These are phyloP conservation scores for Fusarium compactum DNA, from an alignment of 2,329 filamentous ascomycete species.

Conservation along the genomic window DNA sequence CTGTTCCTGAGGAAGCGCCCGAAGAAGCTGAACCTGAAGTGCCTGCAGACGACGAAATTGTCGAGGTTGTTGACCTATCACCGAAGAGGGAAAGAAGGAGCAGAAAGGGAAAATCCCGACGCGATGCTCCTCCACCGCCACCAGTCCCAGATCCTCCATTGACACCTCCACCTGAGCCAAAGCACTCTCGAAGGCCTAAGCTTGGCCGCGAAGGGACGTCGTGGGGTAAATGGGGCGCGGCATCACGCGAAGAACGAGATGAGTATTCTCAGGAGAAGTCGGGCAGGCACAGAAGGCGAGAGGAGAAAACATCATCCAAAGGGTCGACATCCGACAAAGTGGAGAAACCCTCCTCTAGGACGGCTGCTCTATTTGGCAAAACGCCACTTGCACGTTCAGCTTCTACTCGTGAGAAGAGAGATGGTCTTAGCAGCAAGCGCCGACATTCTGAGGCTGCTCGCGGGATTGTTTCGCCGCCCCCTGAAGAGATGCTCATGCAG, in stretches of 20 bases:
- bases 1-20: conserved; percentile 45
- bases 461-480: conserved; percentile 78
- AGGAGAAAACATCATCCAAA: conserved; percentile 72
- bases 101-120: conserved; percentile 56
- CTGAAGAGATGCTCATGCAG: conserved; percentile 75
- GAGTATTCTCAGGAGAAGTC: conserved; percentile 68
- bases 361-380: conserved; percentile 74
- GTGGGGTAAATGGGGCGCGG: conserved; percentile 81
- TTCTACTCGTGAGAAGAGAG: conserved; percentile 74
- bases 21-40: conserved; percentile 48
- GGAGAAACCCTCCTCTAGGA: conserved; percentile 64
- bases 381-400: conserved; percentile 76
- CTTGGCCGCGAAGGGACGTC: conserved; percentile 77
- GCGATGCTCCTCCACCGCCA: conserved; percentile 54
- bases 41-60: conserved; percentile 35
- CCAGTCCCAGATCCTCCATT: conserved; percentile 61
- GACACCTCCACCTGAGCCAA: conserved; percentile 66
- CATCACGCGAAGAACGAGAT: conserved; percentile 59
- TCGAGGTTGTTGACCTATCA: conserved; percentile 65
- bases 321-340: conserved; percentile 81
- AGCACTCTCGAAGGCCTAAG: conserved; percentile 76
- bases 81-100: conserved; percentile 60
- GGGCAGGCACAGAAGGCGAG: conserved; percentile 69
- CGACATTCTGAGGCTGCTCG: conserved; percentile 75
- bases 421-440: conserved; percentile 67